Base-by-base conservation (phyloP, 2,329 filamentous ascomycete genomes). In the Mycogone perniciosa region DNA sequence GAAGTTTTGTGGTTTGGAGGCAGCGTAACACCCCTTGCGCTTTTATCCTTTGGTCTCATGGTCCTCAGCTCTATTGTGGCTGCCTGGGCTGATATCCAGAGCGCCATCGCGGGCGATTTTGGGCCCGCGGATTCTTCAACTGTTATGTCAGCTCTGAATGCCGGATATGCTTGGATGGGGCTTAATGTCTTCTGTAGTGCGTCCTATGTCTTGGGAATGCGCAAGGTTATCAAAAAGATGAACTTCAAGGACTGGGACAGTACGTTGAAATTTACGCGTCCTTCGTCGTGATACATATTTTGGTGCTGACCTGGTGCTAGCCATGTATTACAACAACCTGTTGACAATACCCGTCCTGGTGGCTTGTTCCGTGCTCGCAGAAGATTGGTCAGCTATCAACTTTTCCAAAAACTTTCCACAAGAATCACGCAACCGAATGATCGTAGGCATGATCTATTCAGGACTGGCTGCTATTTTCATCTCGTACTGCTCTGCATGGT, bases 201-300 rank as follows among this genome's bases (percentile, higher is more conserved):
- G 2, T 82, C 88, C 26, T 97, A 95, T 63, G 77, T 97, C 43
- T 74, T 99, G 57, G 82, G 87, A 60, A 97, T 96, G 92, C 86
- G 93, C 67, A 97, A 97, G 79, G 86, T 95, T 58, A 97, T 99
- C 70, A 97, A 97, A 84, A 83, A 95, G 73, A 96, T 95, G 76
- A 96, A 96, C 78, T 97, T 99, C 75, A 96, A 96, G 80, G 93
- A 97, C 69, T 97, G 95, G 77, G 93, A 99, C 70, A 96, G 92
- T 96, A 80, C 73, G 92, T 84, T 40, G 41, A 20, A 20, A 20
- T 20, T 20, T 20, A 20, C 20, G 20, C 20, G 20, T 20, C 20
- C 9, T 26, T 6, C 5, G 4, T 37, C 5, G 9, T 20, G n/a
- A 7, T 40, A 9, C 31, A 50, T 39, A 31, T 4, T 33, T 6